Evolutionary conservation across 805 yeast species (phyloP).

Genomic region (Cyberlindnera maclurae): DNA sequence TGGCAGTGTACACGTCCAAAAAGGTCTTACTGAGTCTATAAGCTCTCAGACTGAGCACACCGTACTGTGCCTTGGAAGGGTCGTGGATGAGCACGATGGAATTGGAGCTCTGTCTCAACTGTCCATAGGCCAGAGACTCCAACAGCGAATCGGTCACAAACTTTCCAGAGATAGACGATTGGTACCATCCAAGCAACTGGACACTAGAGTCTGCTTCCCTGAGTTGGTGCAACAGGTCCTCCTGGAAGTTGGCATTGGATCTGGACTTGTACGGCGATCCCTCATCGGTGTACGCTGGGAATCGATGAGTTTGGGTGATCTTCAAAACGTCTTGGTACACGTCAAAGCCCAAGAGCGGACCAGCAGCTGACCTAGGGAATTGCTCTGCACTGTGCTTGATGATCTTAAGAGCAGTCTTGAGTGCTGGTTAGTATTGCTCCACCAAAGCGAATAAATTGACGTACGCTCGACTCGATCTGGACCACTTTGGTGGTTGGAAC

Average conservation of each 20-base stretch:
- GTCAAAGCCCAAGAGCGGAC: slow-evolving; percentile 72
- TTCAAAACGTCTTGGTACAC: slow-evolving; percentile 40
- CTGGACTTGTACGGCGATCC: slow-evolving; percentile 54
- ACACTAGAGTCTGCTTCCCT: slow-evolving; percentile 58
- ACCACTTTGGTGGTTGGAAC: slow-evolving; percentile 17
- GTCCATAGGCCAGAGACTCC: slow-evolving; percentile 63
- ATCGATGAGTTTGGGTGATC: slow-evolving; percentile 57
- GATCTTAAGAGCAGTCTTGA: slow-evolving; percentile 38
- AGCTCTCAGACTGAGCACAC: slow-evolving; percentile 58
- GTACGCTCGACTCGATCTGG: slow-evolving; percentile 13
- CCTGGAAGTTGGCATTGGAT: slow-evolving; percentile 61
- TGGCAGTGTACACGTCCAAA: slow-evolving; percentile 40
- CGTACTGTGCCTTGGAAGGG: slow-evolving; percentile 58
- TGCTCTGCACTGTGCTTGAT: slow-evolving; percentile 61
- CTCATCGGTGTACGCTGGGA: slow-evolving; percentile 53
- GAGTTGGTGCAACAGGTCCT: slow-evolving; percentile 56
- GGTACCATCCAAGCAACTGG: slow-evolving; percentile 77
- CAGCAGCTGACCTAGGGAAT: slow-evolving; percentile 55
- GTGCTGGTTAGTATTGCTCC: slow-evolving; percentile 3
- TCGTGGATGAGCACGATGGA: slow-evolving; percentile 59
- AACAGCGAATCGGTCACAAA: slow-evolving; percentile 59
- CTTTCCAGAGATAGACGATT: slow-evolving; percentile 62
- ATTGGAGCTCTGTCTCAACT: slow-evolving; percentile 44
- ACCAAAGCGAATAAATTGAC: background rate
- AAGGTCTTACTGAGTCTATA: slow-evolving; percentile 59